A percentile compares a stretch with the other conserved stretches of the same genome.
phyloP scores from a whole-genome alignment of 306 rosid genomes.

The Casuarina equisetifolia region DNA sequence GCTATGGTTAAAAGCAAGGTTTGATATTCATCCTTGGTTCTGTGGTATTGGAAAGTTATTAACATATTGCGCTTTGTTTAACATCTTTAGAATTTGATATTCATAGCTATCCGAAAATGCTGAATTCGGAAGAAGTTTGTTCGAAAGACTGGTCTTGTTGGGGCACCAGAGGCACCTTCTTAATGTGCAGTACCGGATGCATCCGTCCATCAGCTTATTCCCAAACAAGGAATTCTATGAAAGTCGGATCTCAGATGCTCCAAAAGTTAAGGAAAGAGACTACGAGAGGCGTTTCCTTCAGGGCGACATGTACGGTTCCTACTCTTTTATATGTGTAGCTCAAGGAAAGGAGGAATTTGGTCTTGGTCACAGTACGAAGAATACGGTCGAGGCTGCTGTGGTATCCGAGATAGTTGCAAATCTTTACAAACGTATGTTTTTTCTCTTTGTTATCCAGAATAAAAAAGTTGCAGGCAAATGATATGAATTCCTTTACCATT shows the following conservation, averaged over 20 bases:
- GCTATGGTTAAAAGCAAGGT: constrained; percentile 64
- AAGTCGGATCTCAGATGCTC: constrained; percentile 28
- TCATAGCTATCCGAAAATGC: constrained; percentile 35
- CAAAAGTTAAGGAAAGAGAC: constrained; percentile 17
- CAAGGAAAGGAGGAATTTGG: constrained; percentile 40
- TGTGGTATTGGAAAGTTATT: not conserved
- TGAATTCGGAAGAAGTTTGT: constrained; percentile 51
- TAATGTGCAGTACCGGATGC: constrained; percentile 49
- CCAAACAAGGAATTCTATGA: constrained; percentile 42
- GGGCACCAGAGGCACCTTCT: constrained; percentile 37
- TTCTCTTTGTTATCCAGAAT: not conserved
- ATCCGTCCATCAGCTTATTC: constrained; percentile 46
- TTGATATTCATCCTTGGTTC: not conserved
- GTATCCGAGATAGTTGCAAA: constrained; percentile 42
- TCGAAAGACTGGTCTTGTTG: constrained; percentile 38
- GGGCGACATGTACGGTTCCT: constrained; percentile 31
- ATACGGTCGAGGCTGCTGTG: constrained; percentile 49
- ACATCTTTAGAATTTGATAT: not conserved
- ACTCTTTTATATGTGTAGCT: constrained; percentile 35
- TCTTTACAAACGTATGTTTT: constrained; percentile 43
- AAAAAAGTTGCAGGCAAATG: not conserved
- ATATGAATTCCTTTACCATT: not conserved
- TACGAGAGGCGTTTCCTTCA: constrained; percentile 25
- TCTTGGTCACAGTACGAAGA: constrained; percentile 29
- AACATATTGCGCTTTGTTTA: not conserved